phyloP scores from a whole-genome alignment of 2,329 filamentous ascomycete genomes.

The Colletotrichum sidae region DNA sequence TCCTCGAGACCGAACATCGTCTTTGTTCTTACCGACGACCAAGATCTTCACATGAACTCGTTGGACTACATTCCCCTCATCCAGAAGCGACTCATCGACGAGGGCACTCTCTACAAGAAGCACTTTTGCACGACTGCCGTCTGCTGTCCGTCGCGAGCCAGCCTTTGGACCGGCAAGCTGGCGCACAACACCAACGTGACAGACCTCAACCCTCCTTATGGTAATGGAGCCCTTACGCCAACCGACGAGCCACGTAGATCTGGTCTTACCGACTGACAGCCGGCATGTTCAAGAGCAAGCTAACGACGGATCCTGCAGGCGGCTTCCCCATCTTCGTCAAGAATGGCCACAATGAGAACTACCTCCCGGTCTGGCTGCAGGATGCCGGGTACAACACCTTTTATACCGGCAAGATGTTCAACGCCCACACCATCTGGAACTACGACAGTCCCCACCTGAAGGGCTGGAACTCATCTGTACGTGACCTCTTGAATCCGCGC shows the following conservation, averaged over 20 bases:
- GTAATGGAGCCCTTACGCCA: slow-evolving; percentile 50
- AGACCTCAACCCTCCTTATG: slow-evolving; percentile 63
- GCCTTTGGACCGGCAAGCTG: slow-evolving; percentile 70
- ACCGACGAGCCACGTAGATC: no score
- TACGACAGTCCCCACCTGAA: slow-evolving; percentile 62
- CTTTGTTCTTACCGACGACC: slow-evolving; percentile 75
- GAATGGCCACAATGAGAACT: slow-evolving; percentile 61
- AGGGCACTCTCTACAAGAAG: slow-evolving; percentile 68
- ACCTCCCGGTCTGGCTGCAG: slow-evolving; percentile 64
- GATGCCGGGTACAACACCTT: slow-evolving; percentile 63
- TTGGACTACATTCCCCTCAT: slow-evolving; percentile 68
- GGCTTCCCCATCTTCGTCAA: slow-evolving; percentile 62
- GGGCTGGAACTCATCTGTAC: slow-evolving; percentile 66
- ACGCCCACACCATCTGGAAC: slow-evolving; percentile 60
- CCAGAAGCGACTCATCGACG: slow-evolving; percentile 63
- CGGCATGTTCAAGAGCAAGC: not conserved
- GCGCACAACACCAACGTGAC: slow-evolving; percentile 76
- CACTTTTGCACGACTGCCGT: slow-evolving; percentile 75
- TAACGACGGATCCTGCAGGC: slow-evolving; percentile 42
- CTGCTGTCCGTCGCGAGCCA: slow-evolving; percentile 74
- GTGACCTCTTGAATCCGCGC: not conserved
- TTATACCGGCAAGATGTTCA: slow-evolving; percentile 68
- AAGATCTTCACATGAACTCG: slow-evolving; percentile 72
- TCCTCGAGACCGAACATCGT: slow-evolving; percentile 64
- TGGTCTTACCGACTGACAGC: not conserved